Base-by-base conservation (phyloP, 192 early-diverging fungal species). In the Linnemannia exigua region DNA sequence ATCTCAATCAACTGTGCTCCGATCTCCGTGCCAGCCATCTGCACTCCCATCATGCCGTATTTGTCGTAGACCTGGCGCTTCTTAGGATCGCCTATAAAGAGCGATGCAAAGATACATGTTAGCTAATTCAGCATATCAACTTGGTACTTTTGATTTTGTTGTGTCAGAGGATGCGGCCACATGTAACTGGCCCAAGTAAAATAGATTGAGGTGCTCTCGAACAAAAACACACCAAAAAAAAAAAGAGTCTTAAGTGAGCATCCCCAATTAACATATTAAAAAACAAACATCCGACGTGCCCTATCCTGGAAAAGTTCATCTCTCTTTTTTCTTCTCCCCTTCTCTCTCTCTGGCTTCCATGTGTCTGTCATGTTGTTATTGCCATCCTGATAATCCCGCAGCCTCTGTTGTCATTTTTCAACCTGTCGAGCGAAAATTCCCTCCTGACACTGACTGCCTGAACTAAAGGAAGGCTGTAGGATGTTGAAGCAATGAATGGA, bases 1-100 rank as follows among this genome's bases (percentile, higher is more conserved):
- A 96, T 90, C 47, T 92, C 89, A 0, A 95, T 92, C 80, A 96
- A 88, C 50, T 94, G 79, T 58, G 92, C 89, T 72, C 94, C 92
- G 63, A 91, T 94, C 67, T 95, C 76, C 0, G 93, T 91, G 72
- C 91, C 93, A 68, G 94, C 90, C 95, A 96, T 96, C 52, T 93
- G 88, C 3, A 96, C 84, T 38, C 95, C 95, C 75, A 94, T 90
- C 75, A 94, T 93, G 67, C 95, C 95, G 86, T 98, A 97, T 79
- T 94, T 93, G 90, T 98, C 97, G 88, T 98, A 99, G 25, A 99
- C 93, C 37, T 93, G 80, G 19, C 97, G 93, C 79, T 95, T 96
- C 79, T 98, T 94, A 47, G 91, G 90, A 82, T 96, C 95, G 22
- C 91, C 87, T 44, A 94, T 25, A 76, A 77, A 44, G 44, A 72